Percentiles rank a stretch among this genome's conserved stretches.
phyloP scores from a whole-genome alignment of 2,329 filamentous ascomycete genomes.

The Neocatenulostroma microsporum region DNA sequence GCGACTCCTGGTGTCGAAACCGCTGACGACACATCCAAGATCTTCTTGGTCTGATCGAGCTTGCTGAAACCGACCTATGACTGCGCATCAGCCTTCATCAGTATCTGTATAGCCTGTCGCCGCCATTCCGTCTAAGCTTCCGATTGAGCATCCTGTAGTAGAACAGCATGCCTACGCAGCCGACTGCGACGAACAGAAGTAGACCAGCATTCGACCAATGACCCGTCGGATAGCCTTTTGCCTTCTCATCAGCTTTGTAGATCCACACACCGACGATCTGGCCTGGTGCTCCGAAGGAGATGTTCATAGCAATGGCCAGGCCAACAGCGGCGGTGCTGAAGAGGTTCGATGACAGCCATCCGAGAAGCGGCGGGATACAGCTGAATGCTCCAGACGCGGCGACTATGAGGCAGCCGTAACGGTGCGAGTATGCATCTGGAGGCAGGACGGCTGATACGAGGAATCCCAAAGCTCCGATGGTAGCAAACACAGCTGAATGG shows the following conservation, averaged over 20 bases:
- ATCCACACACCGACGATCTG: slow-evolving; percentile 52
- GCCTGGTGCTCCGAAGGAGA: slow-evolving; percentile 59
- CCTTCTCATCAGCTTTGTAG: slow-evolving; percentile 44
- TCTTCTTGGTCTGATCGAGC: too few species aligned
- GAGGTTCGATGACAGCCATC: slow-evolving; percentile 64
- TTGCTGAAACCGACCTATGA: too few species aligned
- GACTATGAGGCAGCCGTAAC: slow-evolving; percentile 63
- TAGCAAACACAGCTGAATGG: slow-evolving; percentile 33
- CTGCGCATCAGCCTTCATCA: too few species aligned
- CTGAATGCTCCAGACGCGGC: slow-evolving; percentile 60
- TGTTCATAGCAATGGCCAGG: slow-evolving; percentile 62
- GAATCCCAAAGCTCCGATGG: slow-evolving; percentile 1
- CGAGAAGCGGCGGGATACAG: slow-evolving; percentile 60
- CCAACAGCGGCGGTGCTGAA: slow-evolving; percentile 58
- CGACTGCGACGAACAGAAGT: slow-evolving; percentile 51
- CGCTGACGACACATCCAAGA: too few species aligned
- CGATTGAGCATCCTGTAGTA: slow-evolving; percentile 35
- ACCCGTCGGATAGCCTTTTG: slow-evolving; percentile 58
- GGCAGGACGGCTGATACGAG: slow-evolving; percentile 36
- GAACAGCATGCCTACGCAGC: slow-evolving; percentile 47
- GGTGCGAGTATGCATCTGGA: slow-evolving; percentile 48
- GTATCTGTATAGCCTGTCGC: neutral
- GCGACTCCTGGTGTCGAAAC: too few species aligned
- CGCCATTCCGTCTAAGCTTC: neutral
- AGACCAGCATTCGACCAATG: slow-evolving; percentile 60